These are phyloP conservation scores for Pilatotrama ljubarskyi DNA, from an alignment of 768 basidiomycete genomes.

Conservation along the genomic window DNA sequence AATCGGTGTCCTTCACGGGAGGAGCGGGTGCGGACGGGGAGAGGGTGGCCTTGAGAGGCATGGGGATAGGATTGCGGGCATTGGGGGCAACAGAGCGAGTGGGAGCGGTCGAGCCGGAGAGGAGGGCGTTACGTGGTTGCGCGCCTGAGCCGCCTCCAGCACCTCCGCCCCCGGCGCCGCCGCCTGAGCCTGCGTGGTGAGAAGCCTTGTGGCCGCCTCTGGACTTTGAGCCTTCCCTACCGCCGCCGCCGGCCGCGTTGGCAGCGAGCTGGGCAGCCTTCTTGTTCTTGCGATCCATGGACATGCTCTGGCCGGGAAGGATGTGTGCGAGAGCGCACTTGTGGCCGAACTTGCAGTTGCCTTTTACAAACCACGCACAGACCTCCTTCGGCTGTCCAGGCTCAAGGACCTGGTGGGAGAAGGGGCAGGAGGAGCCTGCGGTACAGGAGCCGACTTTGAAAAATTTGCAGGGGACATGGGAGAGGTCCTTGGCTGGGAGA, in stretches of 20 bases:
- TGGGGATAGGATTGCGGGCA: constrained; percentile 61
- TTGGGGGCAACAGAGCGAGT: constrained; percentile 48
- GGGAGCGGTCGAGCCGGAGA: constrained; percentile 69
- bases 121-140: constrained; percentile 35
- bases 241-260: constrained; percentile 35
- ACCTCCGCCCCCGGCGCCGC: constrained; percentile 13
- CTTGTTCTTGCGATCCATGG: constrained; percentile 98
- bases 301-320: constrained; percentile 89
- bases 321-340: constrained; percentile 95
- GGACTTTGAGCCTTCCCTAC: constrained; percentile 38
- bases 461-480: constrained; percentile 98
- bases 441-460: constrained; percentile 94
- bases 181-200: constrained; percentile 18
- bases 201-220: constrained; percentile 34
- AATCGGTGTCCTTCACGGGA: constrained; percentile 72
- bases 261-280: constrained; percentile 76
- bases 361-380: constrained; percentile 92
- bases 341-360: constrained; percentile 79
- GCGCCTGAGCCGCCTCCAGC: background rate
- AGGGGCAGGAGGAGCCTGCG: constrained; percentile 92
- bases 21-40: constrained; percentile 81
- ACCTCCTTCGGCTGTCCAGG: constrained; percentile 79
- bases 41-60: constrained; percentile 69
- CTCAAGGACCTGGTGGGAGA: constrained; percentile 77
- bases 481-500: constrained; percentile 74